Percentiles rank a stretch among this genome's conserved stretches.
phyloP scores from a whole-genome alignment of 148 eudicot genomes.

The Vaccinium corymbosum region DNA sequence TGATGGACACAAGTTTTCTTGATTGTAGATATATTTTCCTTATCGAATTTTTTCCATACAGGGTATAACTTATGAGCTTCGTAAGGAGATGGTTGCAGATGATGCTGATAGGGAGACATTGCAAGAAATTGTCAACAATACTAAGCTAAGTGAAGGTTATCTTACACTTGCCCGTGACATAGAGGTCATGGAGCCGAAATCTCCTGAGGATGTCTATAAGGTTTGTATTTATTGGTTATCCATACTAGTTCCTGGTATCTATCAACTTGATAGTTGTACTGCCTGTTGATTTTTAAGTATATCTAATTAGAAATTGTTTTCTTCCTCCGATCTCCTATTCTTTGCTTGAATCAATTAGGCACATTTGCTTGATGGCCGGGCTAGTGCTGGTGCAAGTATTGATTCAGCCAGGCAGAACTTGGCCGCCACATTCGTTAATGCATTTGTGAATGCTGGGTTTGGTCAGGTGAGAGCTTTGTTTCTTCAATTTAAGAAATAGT shows the following conservation, averaged over 20 bases:
- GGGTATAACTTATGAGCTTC: too few species aligned
- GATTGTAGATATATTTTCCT: not conserved
- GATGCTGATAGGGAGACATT: too few species aligned
- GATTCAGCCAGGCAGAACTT: slow-evolving; percentile 96
- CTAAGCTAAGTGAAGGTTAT: slow-evolving; percentile 59
- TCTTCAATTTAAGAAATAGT: not conserved
- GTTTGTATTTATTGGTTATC: too few species aligned
- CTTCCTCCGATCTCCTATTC: too few species aligned
- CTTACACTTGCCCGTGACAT: slow-evolving; percentile 23
- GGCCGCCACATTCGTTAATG: slow-evolving; percentile 99
- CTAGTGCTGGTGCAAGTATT: slow-evolving; percentile 81
- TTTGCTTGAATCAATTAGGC: slow-evolving; percentile 40
- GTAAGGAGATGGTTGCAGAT: too few species aligned
- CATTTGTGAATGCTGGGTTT: slow-evolving; percentile 97
- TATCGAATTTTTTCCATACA: slow-evolving; percentile 9
- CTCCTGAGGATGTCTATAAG: too few species aligned
- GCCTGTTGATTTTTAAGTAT: not conserved
- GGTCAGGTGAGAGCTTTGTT: slow-evolving; percentile 56
- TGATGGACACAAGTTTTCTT: not conserved
- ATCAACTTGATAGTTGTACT: not conserved
- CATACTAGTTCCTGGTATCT: not conserved
- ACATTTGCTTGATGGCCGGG: slow-evolving; percentile 93
- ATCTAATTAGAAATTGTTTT: too few species aligned
- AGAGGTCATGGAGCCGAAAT: too few species aligned
- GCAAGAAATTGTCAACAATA: too few species aligned